These are phyloP conservation scores for Psilocybe mexicana DNA, from an alignment of 1,284 basidiomycete genomes.

Conservation along the genomic window DNA sequence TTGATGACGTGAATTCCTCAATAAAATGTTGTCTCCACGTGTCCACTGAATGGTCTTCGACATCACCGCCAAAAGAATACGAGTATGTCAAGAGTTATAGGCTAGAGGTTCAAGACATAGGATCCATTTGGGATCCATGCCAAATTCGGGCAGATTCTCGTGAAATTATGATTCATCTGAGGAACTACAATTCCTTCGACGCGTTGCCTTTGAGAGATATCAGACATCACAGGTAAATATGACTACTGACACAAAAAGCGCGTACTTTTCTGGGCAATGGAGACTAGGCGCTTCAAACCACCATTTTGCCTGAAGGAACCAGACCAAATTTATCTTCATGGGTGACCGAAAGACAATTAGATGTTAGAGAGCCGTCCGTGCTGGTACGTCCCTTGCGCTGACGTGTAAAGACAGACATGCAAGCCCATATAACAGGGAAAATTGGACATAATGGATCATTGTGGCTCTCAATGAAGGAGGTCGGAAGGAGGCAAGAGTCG, in stretches of 20 bases:
- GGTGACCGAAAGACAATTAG: conserved; percentile 45
- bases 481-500: no score
- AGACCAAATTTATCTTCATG: conserved; percentile 53
- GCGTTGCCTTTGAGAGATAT: conserved; percentile 46
- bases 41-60: neutral
- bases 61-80: neutral
- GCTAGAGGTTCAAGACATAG: conserved; percentile 76
- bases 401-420: conserved; percentile 43
- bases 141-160: conserved; percentile 68
- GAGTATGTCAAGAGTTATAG: conserved; percentile 27
- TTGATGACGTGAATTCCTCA: conserved; percentile 76
- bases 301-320: neutral
- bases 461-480: neutral
- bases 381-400: conserved; percentile 40
- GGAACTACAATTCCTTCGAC: conserved; percentile 69
- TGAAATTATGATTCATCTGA: conserved; percentile 66
- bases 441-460: conserved; percentile 28
- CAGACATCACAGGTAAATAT: no score
- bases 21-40: conserved; percentile 55
- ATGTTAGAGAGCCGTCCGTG: conserved; percentile 32
- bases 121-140: conserved; percentile 79
- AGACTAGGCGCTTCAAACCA: conserved; percentile 46
- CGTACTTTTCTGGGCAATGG: conserved; percentile 57
- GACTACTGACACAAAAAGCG: neutral
- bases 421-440: conserved; percentile 41